Conservation (phyloP, 1,139 yeast genomes). For the Candida frijolesensis region DNA sequence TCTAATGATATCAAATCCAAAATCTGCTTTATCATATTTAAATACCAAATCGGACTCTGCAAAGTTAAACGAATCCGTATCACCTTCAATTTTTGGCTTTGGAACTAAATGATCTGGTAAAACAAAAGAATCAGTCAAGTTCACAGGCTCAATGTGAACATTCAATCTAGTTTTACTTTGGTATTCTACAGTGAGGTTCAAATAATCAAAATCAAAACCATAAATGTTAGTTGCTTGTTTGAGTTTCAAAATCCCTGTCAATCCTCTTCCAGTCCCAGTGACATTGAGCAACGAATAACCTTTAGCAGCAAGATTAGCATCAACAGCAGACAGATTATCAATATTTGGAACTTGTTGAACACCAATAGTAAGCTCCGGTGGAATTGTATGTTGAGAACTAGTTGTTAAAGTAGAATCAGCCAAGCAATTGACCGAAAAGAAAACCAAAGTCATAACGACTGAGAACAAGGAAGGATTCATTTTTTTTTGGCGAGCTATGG, state of each 20-base stretch:
- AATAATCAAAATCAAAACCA: slow-evolving; percentile 29
- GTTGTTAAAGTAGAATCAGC: not conserved
- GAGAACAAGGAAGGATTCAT: not conserved
- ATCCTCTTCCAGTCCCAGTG: slow-evolving; percentile 19
- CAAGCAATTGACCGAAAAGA: not conserved
- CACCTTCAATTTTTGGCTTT: slow-evolving; percentile 20
- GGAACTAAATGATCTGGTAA: slow-evolving; percentile 27
- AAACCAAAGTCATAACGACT: not conserved
- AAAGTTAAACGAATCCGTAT: slow-evolving; percentile 12
- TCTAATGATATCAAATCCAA: slow-evolving; percentile 29
- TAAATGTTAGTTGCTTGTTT: slow-evolving; percentile 28
- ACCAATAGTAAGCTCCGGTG: slow-evolving; percentile 20
- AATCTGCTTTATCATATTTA: slow-evolving; percentile 20
- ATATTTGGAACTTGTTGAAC: slow-evolving; percentile 28
- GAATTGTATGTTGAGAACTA: slow-evolving; percentile 16
- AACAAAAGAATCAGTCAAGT: slow-evolving; percentile 25
- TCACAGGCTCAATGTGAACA: slow-evolving; percentile 28
- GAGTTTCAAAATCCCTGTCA: slow-evolving; percentile 25
- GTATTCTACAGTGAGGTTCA: slow-evolving; percentile 30
- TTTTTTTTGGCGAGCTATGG: not conserved
- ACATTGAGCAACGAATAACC: slow-evolving; percentile 26
- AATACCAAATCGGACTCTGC: slow-evolving; percentile 24
- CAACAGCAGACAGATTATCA: slow-evolving; percentile 25
- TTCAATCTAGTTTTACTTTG: slow-evolving; percentile 26
- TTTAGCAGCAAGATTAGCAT: slow-evolving; percentile 27